Base-by-base conservation (phyloP, 306 rosid genomes). In the Sicyos baderoa region DNA sequence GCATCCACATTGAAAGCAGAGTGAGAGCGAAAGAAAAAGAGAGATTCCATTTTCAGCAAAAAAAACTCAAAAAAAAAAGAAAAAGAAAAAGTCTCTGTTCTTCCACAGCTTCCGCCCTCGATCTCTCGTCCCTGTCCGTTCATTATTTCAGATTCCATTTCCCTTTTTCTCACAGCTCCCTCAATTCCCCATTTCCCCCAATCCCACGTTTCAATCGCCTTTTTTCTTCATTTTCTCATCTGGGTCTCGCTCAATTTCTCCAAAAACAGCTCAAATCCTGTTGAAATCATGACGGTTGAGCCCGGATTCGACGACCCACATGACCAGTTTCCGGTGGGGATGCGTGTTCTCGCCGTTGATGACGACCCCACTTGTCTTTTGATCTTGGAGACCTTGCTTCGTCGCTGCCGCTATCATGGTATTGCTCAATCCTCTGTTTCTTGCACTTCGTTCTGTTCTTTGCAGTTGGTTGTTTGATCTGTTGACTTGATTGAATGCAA, bases 281-380 rank as follows among this genome's bases (percentile, higher is more conserved):
- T 2, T 11, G 0, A 17, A 52, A 78, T 48, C 66, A 82, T 88
- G 89, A 81, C 79, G 11, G 66, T 84, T 17, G 91, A 77, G 72
- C 76, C 57, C 17, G 64, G 50, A 52, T 61, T 53, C 63, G 89
- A 79, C 13, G 95, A 87, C 64, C 79, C 86, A 56, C 65, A 76
- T 65, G 88, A 83, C 45, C 83, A 83, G 27, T 93, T 93, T 73
- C 99, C 99, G n/a, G 54, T 80, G 29, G 99, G 99, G 77, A 85
- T 94, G 99, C 95, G 99, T 71, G 95, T 94, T 23, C 97, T 94
- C 21, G 97, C 97, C 9, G 99, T 94, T 16, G 99, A 94, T 19
- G 99, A 94, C 54, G 95, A 94, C 65, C 89, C 90, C 64, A 90
- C 91, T 25, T 90, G 97, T 62, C 97, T 90, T 69, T 22, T 77